Evolutionary conservation across 164 flowering plant genomes (phyloP), one percentile per base, ranked within the genome.

Genomic region (Magnolia sinica): DNA sequence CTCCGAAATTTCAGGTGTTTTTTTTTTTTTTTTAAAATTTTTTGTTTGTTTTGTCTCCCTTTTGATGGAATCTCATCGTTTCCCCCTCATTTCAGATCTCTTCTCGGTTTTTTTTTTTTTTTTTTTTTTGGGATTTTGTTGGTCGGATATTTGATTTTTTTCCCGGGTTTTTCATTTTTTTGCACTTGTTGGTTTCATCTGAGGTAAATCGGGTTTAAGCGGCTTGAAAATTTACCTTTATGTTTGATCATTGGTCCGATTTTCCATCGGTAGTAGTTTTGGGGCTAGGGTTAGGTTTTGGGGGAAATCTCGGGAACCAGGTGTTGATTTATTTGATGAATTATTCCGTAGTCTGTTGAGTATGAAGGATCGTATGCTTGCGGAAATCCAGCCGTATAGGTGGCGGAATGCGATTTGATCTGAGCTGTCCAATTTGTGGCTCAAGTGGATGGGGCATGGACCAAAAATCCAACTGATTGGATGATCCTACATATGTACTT

Each of bases 1-100:
- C 88, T 61, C 80, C 86, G 19, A 55, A 75, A 24, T 81, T 82
- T 71, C 86, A 84, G 77, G 88, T 86, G 73, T 19, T 7, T 10
- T 2, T 29, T 0, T 64, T 50, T n/a, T 7, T 23, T 23, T 23
- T 23, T 23, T 23, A 58, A 58, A 8, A 66, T 23, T 23, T 20
- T 45, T n/a, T 52, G 7, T 11, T 16, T 2, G 24, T 52, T 64
- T 20, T 19, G 29, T 14, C 31, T 22, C 73, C 31, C 27, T 1
- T 49, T 31, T 74, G 37, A 6, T 64, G 59, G 19, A 11, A 10
- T 65, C 3, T 66, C 9, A 18, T 10, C 59, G 20, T 7, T 52
- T 59, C 59, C 22, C 2, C 8, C 64, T 64, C 51, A 2, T 27
- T 78, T 37, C 37, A 37, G 29, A 1, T 29, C 50, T 19, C 59